A percentile compares a stretch with the other conserved stretches of the same genome.
Evolutionary conservation across 2,329 filamentous ascomycete species (phyloP).

Genomic region (Periconia sp.): DNA sequence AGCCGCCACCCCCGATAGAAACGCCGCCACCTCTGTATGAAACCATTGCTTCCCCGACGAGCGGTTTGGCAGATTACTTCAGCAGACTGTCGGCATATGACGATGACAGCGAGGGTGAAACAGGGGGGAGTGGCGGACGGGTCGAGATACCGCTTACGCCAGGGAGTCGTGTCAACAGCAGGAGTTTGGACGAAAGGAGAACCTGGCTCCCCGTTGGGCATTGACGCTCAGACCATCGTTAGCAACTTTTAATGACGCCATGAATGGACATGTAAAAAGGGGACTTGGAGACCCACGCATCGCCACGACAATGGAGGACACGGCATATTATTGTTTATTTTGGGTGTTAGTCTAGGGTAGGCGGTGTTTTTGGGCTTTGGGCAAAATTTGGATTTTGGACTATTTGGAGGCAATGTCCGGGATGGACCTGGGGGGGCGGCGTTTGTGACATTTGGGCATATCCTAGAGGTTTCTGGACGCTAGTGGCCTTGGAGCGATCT

Average conservation of each 20-base stretch:
- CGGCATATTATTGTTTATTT: no score
- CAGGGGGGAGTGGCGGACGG: slow-evolving; percentile 51
- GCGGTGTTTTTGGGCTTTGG: no score
- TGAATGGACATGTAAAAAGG: slow-evolving; percentile 14
- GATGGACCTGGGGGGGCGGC: no score
- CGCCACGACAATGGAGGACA: no score
- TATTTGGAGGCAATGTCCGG: no score
- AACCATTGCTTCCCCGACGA: slow-evolving; percentile 74
- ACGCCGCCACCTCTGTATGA: slow-evolving; percentile 90
- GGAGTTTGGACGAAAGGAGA: slow-evolving; percentile 69
- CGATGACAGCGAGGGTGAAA: slow-evolving; percentile 65
- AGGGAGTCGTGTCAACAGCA: slow-evolving; percentile 62
- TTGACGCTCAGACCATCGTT: slow-evolving; percentile 14
- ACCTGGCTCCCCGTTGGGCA: slow-evolving; percentile 58
- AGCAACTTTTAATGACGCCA: slow-evolving; percentile 35
- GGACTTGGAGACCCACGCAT: no score
- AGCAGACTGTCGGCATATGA: slow-evolving; percentile 70
- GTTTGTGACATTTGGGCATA: no score
- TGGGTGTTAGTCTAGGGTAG: no score
- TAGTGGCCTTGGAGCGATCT: no score
- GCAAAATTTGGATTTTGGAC: no score
- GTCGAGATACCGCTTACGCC: slow-evolving; percentile 68
- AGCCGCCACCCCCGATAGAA: slow-evolving; percentile 73
- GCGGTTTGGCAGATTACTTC: slow-evolving; percentile 83
- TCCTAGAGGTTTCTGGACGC: no score